Percentiles rank a stretch among this genome's conserved stretches.
These are phyloP conservation scores for Boletus coccyginus DNA, from an alignment of 768 basidiomycete species.

Conservation along the genomic window DNA sequence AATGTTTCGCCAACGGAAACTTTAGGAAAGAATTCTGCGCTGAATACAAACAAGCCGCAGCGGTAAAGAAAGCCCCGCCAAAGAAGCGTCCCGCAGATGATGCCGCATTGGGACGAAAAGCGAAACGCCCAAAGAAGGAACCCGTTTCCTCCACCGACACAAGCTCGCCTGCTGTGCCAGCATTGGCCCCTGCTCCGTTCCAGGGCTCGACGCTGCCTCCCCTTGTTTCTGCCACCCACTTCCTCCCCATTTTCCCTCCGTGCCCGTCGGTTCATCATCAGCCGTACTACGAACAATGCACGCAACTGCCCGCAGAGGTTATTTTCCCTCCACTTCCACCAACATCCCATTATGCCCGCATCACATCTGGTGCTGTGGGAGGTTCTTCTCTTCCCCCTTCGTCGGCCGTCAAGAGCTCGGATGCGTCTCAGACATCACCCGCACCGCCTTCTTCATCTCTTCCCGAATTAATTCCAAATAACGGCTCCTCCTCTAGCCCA, in stretches of 20 bases:
- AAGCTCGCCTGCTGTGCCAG: constrained; percentile 19
- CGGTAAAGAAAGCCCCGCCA: constrained; percentile 27
- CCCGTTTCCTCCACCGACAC: constrained; percentile 21
- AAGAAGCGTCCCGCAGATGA: constrained; percentile 43
- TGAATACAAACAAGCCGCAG: constrained; percentile 32
- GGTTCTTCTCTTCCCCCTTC: constrained; percentile 22
- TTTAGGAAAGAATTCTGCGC: constrained; percentile 63
- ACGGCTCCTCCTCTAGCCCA: constrained; percentile 68
- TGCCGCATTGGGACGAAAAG: constrained; percentile 37
- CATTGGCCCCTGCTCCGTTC: constrained; percentile 21
- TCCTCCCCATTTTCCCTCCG: constrained; percentile 46
- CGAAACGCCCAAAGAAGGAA: constrained; percentile 47
- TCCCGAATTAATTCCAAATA: constrained; percentile 63
- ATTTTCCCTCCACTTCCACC: constrained; percentile 74
- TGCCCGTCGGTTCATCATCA: constrained; percentile 66
- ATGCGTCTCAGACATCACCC: constrained; percentile 27
- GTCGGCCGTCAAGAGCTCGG: constrained; percentile 21
- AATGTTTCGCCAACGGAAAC: constrained; percentile 82
- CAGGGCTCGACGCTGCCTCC: constrained; percentile 19
- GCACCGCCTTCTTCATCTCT: constrained; percentile 40
- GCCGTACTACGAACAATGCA: constrained; percentile 66
- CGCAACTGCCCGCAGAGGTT: constrained; percentile 57
- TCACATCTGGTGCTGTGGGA: constrained; percentile 15
- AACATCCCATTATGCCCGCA: constrained; percentile 39
- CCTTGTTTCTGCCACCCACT: constrained; percentile 24